Evolutionary conservation across 805 yeast species (phyloP).

Genomic region (Metschnikowia amazonensis): DNA sequence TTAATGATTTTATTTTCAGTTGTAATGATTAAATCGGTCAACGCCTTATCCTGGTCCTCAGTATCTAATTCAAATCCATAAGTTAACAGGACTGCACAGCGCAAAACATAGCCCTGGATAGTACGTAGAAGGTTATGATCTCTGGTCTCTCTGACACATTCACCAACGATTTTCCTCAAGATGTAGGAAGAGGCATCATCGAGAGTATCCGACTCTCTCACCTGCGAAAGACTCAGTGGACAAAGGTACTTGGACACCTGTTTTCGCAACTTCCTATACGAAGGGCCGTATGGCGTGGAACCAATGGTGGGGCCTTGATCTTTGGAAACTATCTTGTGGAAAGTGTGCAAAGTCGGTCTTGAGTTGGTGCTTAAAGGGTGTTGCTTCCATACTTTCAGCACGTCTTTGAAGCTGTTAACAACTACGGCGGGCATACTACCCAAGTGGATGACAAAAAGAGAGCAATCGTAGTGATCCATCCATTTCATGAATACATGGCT

Average conservation of each 20-base stretch:
- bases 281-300: conserved; percentile 54
- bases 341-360: conserved; percentile 62
- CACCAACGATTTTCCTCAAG: conserved; percentile 15
- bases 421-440: conserved; percentile 58
- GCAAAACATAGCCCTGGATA: conserved; percentile 49
- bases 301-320: conserved; percentile 61
- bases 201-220: conserved; percentile 30
- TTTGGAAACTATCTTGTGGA: conserved; percentile 57
- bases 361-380: conserved; percentile 54
- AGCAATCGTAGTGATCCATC: conserved; percentile 36
- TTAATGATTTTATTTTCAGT: conserved; percentile 57
- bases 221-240: conserved; percentile 26
- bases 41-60: conserved; percentile 27
- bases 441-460: conserved; percentile 59
- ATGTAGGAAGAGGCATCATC: conserved; percentile 33
- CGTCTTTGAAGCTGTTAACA: conserved; percentile 61
- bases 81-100: conserved; percentile 47
- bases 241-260: conserved; percentile 45
- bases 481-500: conserved; percentile 46
- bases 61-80: conserved; percentile 51
- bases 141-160: neutral
- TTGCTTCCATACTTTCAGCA: conserved; percentile 49
- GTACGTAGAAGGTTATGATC: conserved; percentile 41
- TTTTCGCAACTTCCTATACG: conserved; percentile 47
- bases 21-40: conserved; percentile 50